Base-by-base conservation (phyloP, 2,329 filamentous ascomycete species). In the Aspergillus neoniger region DNA sequence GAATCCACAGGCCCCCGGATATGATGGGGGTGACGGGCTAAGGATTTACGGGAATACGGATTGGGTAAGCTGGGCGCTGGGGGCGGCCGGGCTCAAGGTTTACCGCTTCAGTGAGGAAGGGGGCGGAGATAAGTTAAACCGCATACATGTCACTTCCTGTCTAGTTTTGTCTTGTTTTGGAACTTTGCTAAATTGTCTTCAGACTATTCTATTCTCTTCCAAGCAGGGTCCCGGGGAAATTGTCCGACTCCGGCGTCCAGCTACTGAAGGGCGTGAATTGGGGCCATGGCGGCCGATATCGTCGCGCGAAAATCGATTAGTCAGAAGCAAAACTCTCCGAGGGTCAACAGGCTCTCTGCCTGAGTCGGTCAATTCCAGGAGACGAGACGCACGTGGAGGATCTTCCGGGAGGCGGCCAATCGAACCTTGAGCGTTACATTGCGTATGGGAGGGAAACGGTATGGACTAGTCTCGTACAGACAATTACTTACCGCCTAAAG, bases 331-430 rank as follows among this genome's bases (percentile, higher is more conserved):
- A 55, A 44, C 41, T 44, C 41, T 44, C 41, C 51, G 51, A 54
- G 14, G 30, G n/a, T 38, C 36, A 36, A 36, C 32, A 14, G 32
- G 32, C 32, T 36, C 30, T 5, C 50, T 39, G 28, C 5, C 28
- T 38, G 30, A 30, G 30, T 17, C n/a, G n/a, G 28, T 55, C 3
- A 49, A 17, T 49, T 23, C 36, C 28, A 38, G n/a, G 10, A 47
- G 48, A 32, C 48, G 50, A 58, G 23, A 55, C 50, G 58, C 64
- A 64, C 62, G 64, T 64, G 62, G 64, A 63, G 51, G 64, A 65
- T 66, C 63, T 65, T 65, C 63, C 64, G 60, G 62, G 61, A 65
- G 63, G 63, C 63, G 61, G 63, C 63, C 57, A 51, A 58, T 43
- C 47, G 41, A 58, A 60, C 56, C 57, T 64, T 60, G 55, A 58